Evolutionary conservation across 2,329 filamentous ascomycete genomes (phyloP).

Genomic region (Talaromyces sp.): DNA sequence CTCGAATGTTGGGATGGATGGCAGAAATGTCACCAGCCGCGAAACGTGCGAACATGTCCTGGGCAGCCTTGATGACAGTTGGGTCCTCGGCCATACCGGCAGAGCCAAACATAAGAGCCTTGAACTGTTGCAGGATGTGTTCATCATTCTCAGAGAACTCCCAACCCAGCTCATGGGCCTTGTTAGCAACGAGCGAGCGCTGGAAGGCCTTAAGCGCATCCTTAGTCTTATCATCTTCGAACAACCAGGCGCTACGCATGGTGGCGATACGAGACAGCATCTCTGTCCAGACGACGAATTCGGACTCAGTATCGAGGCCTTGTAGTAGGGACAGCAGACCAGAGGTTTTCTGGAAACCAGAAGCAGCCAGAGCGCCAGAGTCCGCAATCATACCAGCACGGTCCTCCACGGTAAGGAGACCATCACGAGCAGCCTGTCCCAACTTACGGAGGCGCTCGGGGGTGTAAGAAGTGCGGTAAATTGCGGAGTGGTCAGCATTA

Average conservation of each 20-base stretch:
- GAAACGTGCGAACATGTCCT: conserved; percentile 89
- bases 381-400: conserved; percentile 94
- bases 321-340: conserved; percentile 83
- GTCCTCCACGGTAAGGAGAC: conserved; percentile 82
- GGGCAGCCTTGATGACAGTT: conserved; percentile 74
- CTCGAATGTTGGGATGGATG: conserved; percentile 88
- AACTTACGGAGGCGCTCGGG: conserved; percentile 84
- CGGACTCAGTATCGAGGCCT: conserved; percentile 76
- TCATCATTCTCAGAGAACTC: conserved; percentile 80
- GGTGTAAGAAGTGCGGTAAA: conserved; percentile 88
- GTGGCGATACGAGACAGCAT: conserved; percentile 76
- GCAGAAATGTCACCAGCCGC: conserved; percentile 75
- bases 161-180: conserved; percentile 88
- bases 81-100: conserved; percentile 82
- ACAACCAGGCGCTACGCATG: conserved; percentile 85
- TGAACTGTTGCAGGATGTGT: conserved; percentile 92
- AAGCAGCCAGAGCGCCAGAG: conserved; percentile 83
- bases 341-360: conserved; percentile 92
- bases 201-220: conserved; percentile 84
- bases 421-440: conserved; percentile 79
- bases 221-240: conserved; percentile 71
- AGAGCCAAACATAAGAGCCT: conserved; percentile 82
- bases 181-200: conserved; percentile 72
- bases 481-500: conserved; percentile 89
- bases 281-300: conserved; percentile 95